Base-by-base conservation (phyloP, 345 rosid species). In the Litchi chinensis region DNA sequence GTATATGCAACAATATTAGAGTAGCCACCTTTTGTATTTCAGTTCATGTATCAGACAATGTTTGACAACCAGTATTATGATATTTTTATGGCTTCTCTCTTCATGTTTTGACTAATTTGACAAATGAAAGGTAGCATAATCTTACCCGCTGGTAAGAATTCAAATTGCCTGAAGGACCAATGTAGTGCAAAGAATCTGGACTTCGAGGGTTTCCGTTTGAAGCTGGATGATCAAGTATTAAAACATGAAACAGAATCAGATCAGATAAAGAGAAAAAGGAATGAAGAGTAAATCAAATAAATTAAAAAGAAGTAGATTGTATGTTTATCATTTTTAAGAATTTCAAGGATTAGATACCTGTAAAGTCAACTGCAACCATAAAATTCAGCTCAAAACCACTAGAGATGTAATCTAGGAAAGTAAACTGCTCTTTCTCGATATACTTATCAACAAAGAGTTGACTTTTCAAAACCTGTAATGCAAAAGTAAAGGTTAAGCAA, bases 301-400 rank as follows among this genome's bases (percentile, higher is more conserved):
- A 40, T 22, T 54, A 56, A 37, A 76, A 3, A 8, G 26, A 10
- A 39, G 26, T 32, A 60, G 44, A 15, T 62, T 37, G 22, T 43
- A 48, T 8, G 13, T 64, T 12, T 3, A 73, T 2, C 8, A 16
- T 32, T 37, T 32, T 26, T 8, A 18, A 77, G 3, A 57, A 48
- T 44, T 12, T 52, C 13, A 40, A 65, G 59, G 65, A 68, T 70
- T 71, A 77, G 18, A 76, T 71, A 92, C 98, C 98, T 6, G 98
- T 95, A 81, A 95, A 95, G 85, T 95, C 98, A 67, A 93, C 86
- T 32, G 98, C 98, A 79, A 95, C 97, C 97, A 95, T 93, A 75
- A 95, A 95, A 77, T 91, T 93, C 37, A 93, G 88, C 82, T 95
- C 89, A 18, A 92, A 93, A 28, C 98, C 98, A 65, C 92, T 89